Base-by-base conservation (phyloP, 805 yeast genomes). In the Ogataea chonburiensis region DNA sequence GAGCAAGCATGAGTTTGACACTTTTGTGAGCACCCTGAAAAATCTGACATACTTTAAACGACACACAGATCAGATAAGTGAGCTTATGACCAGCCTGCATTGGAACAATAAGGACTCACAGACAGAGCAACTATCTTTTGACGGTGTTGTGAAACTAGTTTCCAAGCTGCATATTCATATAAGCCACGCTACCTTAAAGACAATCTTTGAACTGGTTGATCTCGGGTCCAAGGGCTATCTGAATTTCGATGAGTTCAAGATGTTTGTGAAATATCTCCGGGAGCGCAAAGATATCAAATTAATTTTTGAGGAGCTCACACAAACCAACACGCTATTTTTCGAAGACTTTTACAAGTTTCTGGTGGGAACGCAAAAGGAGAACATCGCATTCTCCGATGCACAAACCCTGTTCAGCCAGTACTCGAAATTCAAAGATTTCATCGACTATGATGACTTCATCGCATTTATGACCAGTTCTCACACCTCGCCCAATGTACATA, bases 131-230 rank as follows among this genome's bases (percentile, higher is more conserved):
- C 55, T 83, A 6, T 61, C 78, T 0, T 84, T 85, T 53, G 76
- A 75, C 7, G 91, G 86, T 38, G 81, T 89, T 3, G 60, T 77
- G 40, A 75, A 71, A 38, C 68, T 86, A 20, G 72, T 93, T 20
- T 70, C 71, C 19, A 68, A 83, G 40, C 68, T 87, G 24, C 87
- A 87, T 46, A 79, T 91, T 22, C 81, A 81, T 53, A 74, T 88
- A 43, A 77, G 86, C 19, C 55, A 68, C n/a, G 62, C 49, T 5
- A 68, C 69, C 46, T 58, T 88, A 9, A 58, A 58, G 12, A 49
- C 56, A 0, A 58, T 78, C 3, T 91, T 87, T 50, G 54, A 65
- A 14, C 58, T 60, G 16, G 81, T 79, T 2, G 87, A 79, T 48
- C 52, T 50, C 0, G 73, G 68, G 29, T 45, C 56, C 6, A 70